Conservation (phyloP, 2,329 filamentous ascomycete genomes). For the Phialophora tarda region DNA sequence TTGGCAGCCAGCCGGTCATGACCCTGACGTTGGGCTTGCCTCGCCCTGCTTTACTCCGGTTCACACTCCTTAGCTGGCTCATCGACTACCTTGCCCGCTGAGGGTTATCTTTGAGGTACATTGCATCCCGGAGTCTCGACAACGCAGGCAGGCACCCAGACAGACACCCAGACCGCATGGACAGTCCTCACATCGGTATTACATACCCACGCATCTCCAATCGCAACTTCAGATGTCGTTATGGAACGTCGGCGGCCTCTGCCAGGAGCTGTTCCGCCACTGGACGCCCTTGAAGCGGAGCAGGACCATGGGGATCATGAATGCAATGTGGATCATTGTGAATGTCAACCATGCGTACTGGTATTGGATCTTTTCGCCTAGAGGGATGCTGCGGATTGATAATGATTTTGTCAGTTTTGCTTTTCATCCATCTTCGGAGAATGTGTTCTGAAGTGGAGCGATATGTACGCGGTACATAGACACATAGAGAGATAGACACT, state of each 20-base stretch:
- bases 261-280: slow-evolving; percentile 35
- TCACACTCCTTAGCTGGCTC: no score
- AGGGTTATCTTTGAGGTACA: neutral
- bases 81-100: neutral
- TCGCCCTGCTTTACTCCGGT: neutral
- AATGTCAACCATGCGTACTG: slow-evolving; percentile 44
- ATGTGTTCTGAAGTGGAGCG: neutral
- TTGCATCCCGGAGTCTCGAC: neutral
- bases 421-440: neutral
- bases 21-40: neutral
- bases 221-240: slow-evolving; percentile 15
- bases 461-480: no score
- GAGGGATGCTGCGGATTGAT: slow-evolving; percentile 36
- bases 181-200: neutral
- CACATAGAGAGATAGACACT: neutral
- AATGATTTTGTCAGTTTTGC: neutral
- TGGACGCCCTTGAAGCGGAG: slow-evolving; percentile 38
- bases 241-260: slow-evolving; percentile 29
- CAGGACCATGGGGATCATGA: slow-evolving; percentile 39
- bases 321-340: slow-evolving; percentile 40
- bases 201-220: neutral
- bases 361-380: slow-evolving; percentile 41
- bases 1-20: neutral
- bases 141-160: neutral
- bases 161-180: no score